Evolutionary conservation across 1,284 basidiomycete species (phyloP), one percentile per base, ranked within the genome.

Genomic region (Coniophora puteana): DNA sequence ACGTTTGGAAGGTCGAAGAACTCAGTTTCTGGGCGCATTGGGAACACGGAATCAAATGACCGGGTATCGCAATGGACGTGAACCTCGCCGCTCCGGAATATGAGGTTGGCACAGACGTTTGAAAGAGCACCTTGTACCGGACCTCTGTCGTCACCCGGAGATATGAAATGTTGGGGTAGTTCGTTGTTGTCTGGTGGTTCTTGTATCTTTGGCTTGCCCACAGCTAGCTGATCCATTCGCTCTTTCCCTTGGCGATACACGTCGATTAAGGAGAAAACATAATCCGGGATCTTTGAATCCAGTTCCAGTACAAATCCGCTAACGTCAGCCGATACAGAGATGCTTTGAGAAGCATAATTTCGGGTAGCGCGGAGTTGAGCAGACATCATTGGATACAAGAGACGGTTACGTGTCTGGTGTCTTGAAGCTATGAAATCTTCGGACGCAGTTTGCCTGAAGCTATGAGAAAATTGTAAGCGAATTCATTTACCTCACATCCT

Each of bases 291-390:
- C 20, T 78, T 76, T 0, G 92, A 85, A 52, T 93, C 89, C 13
- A 96, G 69, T 48, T 92, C 84, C 25, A 95, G 69, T 40, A 90
- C 74, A 61, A 95, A 94, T 20, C 93, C 93, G 48, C 81, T 89
- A 44, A 95, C 88, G 36, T 76, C 76, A 4, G 88, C 89, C 38
- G 73, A 71, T 35, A 91, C 71, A 58, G 74, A 78, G 22, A 91
- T 61, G 38, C 78, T 74, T 46, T 81, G 77, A 11, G 70, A 69
- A 3, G 70, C 57, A 3, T 62, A 62, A 2, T 70, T 66, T 4
- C 69, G 70, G 7, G 80, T 74, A 2, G 81, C 78, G 35, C 80
- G 76, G 34, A 91, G 67, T 34, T 87, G 78, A 0, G 87, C 89
- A 42, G 77, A 80, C 78, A 90, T 86, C 42, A 84, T 76, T 4